phyloP scores from a whole-genome alignment of 2,329 filamentous ascomycete species.

The Diaporthe caulivora region DNA sequence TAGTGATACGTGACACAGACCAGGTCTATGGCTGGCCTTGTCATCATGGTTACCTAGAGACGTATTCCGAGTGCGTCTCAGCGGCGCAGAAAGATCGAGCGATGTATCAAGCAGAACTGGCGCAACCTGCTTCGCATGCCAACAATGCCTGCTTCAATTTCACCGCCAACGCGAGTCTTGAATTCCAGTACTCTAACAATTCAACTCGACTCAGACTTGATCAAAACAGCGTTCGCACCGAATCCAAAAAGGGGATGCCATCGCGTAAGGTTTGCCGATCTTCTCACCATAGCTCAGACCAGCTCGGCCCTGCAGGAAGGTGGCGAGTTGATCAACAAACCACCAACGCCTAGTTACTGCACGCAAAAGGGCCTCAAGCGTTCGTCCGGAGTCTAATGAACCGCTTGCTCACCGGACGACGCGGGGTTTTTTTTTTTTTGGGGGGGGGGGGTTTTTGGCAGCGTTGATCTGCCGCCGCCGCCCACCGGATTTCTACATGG shows the following conservation, averaged over 20 bases:
- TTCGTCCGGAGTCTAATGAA: background rate
- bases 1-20: background rate
- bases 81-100: background rate
- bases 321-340: background rate
- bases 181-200: too few relatives aligned
- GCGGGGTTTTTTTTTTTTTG: background rate
- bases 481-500: background rate
- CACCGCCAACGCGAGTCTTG: too few relatives aligned
- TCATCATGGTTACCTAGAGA: too few relatives aligned
- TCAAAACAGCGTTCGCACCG: background rate
- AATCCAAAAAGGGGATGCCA: background rate
- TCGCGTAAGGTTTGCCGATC: conserved; percentile 8
- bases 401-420: background rate
- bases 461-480: conserved; percentile 13
- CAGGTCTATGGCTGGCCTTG: too few relatives aligned
- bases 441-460: background rate
- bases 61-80: too few relatives aligned
- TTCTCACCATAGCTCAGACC: background rate
- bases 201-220: too few relatives aligned
- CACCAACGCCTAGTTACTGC: background rate
- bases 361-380: background rate
- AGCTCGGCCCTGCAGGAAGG: conserved; percentile 18
- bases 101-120: background rate
- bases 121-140: background rate
- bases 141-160: background rate